A percentile compares a stretch with the other conserved stretches of the same genome.
phyloP scores from a whole-genome alignment of 208 protist genomes.

The Hexamita inflata region DNA sequence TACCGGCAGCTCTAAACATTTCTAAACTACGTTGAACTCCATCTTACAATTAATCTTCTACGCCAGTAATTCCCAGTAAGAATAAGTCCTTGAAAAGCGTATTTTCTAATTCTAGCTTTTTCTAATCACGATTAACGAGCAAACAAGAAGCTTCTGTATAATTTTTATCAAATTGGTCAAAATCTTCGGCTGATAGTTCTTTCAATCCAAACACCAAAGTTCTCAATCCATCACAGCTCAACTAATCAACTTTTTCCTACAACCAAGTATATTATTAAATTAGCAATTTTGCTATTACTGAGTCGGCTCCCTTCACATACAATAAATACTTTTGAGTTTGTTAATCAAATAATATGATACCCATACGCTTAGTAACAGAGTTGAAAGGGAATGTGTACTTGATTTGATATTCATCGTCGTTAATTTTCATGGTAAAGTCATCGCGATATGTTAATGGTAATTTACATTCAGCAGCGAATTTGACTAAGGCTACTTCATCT shows the following conservation, averaged over 20 bases:
- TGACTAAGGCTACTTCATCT: conserved; percentile 78
- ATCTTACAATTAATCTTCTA: conserved; percentile 91
- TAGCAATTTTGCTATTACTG: conserved; percentile 67
- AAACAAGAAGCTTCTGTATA: neutral
- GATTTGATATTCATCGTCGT: conserved; percentile 63
- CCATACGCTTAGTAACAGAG: conserved; percentile 88
- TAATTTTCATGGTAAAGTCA: conserved; percentile 41
- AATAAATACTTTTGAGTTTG: conserved; percentile 56
- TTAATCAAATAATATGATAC: conserved; percentile 71
- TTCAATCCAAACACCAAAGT: neutral
- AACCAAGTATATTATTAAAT: conserved; percentile 38
- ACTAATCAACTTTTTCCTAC: neutral
- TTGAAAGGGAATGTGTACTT: conserved; percentile 88
- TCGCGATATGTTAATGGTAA: conserved; percentile 41
- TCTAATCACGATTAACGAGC: neutral
- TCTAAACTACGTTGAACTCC: conserved; percentile 70
- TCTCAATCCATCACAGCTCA: neutral
- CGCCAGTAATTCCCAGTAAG: conserved; percentile 74
- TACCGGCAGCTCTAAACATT: conserved; percentile 76
- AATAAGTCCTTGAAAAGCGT: conserved; percentile 46
- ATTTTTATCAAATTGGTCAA: neutral
- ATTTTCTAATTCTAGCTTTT: neutral
- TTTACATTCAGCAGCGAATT: conserved; percentile 60
- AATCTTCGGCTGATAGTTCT: neutral
- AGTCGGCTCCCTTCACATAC: conserved; percentile 84